Percentiles rank a stretch among this genome's conserved stretches.
Conservation (phyloP, 2,329 filamentous ascomycete genomes). For the Talaromyces sp. region DNA sequence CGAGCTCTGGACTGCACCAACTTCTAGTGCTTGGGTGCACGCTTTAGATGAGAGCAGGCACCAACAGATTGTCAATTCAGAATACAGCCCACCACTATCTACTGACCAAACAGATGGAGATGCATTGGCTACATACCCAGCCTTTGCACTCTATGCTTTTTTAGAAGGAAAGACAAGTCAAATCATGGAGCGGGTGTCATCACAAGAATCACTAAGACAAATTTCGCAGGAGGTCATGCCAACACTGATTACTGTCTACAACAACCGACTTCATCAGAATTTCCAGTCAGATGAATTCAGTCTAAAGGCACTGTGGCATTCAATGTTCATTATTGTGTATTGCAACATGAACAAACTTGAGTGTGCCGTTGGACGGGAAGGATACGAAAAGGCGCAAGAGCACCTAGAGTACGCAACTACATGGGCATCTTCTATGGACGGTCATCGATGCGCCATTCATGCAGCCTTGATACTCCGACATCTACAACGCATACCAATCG, state of each 20-base stretch:
- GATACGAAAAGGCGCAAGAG: constrained; percentile 20
- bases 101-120: neutral
- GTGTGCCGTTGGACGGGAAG: constrained; percentile 28
- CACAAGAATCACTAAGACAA: neutral
- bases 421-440: constrained; percentile 27
- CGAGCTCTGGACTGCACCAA: constrained; percentile 6
- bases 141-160: constrained; percentile 1
- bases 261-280: constrained; percentile 17
- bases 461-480: constrained; percentile 24
- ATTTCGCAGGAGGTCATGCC: neutral
- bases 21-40: constrained; percentile 1
- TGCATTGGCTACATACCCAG: neutral
- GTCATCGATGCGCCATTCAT: constrained; percentile 24
- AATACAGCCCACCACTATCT: neutral
- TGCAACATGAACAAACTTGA: constrained; percentile 30
- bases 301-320: constrained; percentile 31
- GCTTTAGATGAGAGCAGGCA: neutral
- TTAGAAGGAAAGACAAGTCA: neutral
- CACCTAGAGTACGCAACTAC: constrained; percentile 16
- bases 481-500: constrained; percentile 23
- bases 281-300: constrained; percentile 24
- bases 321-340: constrained; percentile 27
- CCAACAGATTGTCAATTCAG: neutral
- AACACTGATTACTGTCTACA: neutral
- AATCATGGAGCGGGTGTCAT: neutral